A percentile compares a stretch with the other conserved stretches of the same genome.
Conservation (phyloP, 345 rosid genomes). For the Clarkia xantiana region DNA sequence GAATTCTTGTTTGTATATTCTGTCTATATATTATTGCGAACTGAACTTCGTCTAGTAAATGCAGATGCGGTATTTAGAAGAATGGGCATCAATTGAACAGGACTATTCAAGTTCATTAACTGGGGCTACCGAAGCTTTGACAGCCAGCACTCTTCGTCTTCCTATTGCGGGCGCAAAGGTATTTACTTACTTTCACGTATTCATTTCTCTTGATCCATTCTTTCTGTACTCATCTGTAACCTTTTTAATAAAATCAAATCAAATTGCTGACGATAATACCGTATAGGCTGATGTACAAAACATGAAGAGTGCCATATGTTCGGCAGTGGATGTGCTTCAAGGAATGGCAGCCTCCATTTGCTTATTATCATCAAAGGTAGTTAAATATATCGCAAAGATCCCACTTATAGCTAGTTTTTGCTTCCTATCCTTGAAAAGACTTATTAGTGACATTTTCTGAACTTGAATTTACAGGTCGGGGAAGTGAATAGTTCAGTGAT, state of each 20-base stretch:
- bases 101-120: conserved; percentile 53
- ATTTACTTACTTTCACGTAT: background rate
- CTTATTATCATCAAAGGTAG: conserved; percentile 53
- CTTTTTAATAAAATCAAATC: too few relatives aligned
- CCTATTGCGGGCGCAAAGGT: conserved; percentile 80
- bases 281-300: conserved; percentile 65
- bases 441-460: background rate
- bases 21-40: background rate
- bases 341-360: conserved; percentile 74
- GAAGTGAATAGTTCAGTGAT: conserved; percentile 28
- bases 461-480: conserved; percentile 30
- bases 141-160: conserved; percentile 74
- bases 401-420: background rate
- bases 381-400: background rate
- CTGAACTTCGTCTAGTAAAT: conserved; percentile 8
- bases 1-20: background rate
- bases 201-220: too few relatives aligned
- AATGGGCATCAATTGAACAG: conserved; percentile 38
- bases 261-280: too few relatives aligned
- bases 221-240: too few relatives aligned
- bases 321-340: conserved; percentile 84
- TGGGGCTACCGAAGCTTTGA: conserved; percentile 64
- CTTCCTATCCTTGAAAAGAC: background rate
- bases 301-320: conserved; percentile 62
- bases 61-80: conserved; percentile 59